phyloP scores from a whole-genome alignment of 1,284 basidiomycete genomes.

The Cryptococcus depauperatus region DNA sequence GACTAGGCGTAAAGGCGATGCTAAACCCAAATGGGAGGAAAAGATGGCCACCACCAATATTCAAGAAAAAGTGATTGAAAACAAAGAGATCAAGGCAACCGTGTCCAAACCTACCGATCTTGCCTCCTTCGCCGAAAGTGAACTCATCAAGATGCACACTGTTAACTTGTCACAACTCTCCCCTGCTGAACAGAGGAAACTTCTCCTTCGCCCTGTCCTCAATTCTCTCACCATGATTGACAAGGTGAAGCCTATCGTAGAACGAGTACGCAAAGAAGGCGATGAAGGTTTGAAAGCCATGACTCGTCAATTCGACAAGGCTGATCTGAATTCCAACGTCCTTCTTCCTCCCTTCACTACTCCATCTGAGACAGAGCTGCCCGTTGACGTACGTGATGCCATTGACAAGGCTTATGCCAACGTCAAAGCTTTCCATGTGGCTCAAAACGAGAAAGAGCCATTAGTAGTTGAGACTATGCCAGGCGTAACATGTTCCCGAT shows the following conservation, averaged over 20 bases:
- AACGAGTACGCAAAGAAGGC: slow-evolving; percentile 72
- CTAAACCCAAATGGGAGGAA: slow-evolving; percentile 74
- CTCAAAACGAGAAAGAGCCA: slow-evolving; percentile 63
- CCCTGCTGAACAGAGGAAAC: slow-evolving; percentile 54
- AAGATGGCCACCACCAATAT: slow-evolving; percentile 40
- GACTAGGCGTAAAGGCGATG: slow-evolving; percentile 81
- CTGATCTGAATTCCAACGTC: slow-evolving; percentile 48
- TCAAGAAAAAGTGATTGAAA: slow-evolving; percentile 22
- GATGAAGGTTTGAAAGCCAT: slow-evolving; percentile 81
- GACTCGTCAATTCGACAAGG: slow-evolving; percentile 87
- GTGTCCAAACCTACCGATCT: slow-evolving; percentile 38
- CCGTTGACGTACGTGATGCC: slow-evolving; percentile 61
- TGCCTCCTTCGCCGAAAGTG: slow-evolving; percentile 25
- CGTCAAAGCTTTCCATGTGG: slow-evolving; percentile 80
- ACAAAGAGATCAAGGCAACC: slow-evolving; percentile 32
- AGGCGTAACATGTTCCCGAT: slow-evolving; percentile 88
- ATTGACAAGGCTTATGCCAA: slow-evolving; percentile 91
- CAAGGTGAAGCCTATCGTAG: slow-evolving; percentile 91
- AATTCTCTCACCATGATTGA: slow-evolving; percentile 90
- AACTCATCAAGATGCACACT: slow-evolving; percentile 65
- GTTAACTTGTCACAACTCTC: slow-evolving; percentile 55
- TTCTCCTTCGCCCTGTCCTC: slow-evolving; percentile 84
- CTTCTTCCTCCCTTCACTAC: slow-evolving; percentile 46
- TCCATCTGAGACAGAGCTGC: slow-evolving; percentile 52
- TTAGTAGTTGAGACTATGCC: slow-evolving; percentile 95